phyloP scores from a whole-genome alignment of 1,139 yeast species.

The Pneumocystis carinii region DNA sequence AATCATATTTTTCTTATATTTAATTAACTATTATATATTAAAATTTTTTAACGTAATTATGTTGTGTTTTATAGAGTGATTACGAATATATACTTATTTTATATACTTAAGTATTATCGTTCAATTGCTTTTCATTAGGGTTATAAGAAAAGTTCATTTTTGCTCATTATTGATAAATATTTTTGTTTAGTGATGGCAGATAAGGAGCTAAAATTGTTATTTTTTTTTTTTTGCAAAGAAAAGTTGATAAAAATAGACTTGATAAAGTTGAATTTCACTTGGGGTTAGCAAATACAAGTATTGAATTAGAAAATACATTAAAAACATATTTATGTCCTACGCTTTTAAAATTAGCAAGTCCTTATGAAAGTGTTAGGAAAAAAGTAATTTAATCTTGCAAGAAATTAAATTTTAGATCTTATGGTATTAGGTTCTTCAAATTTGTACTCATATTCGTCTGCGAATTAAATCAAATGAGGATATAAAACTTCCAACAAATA shows the following conservation, averaged over 20 bases:
- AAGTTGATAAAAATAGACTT: not conserved
- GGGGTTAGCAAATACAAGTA: constrained; percentile 59
- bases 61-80: too few relatives aligned
- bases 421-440: constrained; percentile 17
- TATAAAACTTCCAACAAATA: constrained; percentile 46
- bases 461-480: constrained; percentile 39
- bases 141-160: too few relatives aligned
- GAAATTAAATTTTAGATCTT: constrained; percentile 26
- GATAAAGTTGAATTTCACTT: constrained; percentile 57
- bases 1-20: too few relatives aligned
- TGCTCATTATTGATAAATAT: not conserved
- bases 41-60: too few relatives aligned
- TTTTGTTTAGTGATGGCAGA: not conserved
- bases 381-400: constrained; percentile 38
- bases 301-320: constrained; percentile 47
- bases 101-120: too few relatives aligned
- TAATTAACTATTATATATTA: too few relatives aligned
- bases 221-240: not conserved
- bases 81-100: too few relatives aligned
- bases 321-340: constrained; percentile 60
- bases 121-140: too few relatives aligned
- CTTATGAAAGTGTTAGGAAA: constrained; percentile 49
- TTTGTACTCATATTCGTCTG: constrained; percentile 40
- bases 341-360: constrained; percentile 61
- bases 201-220: not conserved